These are phyloP conservation scores for Aspergillus glaucus DNA, from an alignment of 2,329 filamentous ascomycete species.

Conservation along the genomic window DNA sequence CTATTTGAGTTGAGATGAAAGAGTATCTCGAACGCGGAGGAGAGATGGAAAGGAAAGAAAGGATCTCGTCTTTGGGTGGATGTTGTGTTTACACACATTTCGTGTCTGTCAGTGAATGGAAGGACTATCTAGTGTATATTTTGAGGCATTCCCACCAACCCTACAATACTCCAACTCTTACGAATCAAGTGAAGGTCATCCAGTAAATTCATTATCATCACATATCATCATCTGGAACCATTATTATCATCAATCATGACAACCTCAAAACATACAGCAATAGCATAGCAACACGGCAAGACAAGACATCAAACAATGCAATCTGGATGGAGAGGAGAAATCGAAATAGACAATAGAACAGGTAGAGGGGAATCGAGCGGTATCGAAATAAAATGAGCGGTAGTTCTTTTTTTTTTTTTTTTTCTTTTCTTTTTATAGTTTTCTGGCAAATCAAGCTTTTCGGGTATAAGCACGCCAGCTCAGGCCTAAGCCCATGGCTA, in stretches of 20 bases:
- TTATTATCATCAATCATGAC: slow-evolving; percentile 10
- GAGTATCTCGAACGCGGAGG: no score
- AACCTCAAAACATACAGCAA: slow-evolving; percentile 2
- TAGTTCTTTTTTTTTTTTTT: slow-evolving; percentile 10
- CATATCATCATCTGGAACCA: slow-evolving; percentile 10
- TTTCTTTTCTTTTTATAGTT: slow-evolving; percentile 4
- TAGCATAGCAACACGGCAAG: slow-evolving; percentile 1
- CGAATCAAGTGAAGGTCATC: not conserved
- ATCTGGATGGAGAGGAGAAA: slow-evolving; percentile 14
- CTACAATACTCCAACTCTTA: no score
- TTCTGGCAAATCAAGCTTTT: slow-evolving; percentile 11
- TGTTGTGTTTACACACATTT: no score
- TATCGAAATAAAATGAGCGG: slow-evolving; percentile 14
- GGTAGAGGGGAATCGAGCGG: slow-evolving; percentile 32
- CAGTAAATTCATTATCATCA: slow-evolving; percentile 13
- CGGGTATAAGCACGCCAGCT: slow-evolving; percentile 19
- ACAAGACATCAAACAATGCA: slow-evolving; percentile 9
- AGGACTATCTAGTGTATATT: no score
- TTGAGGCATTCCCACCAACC: no score
- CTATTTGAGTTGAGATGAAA: no score
- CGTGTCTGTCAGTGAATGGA: no score
- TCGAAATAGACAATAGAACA: slow-evolving; percentile 19
- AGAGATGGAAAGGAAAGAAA: not conserved
- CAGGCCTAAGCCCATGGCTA: slow-evolving; percentile 26
- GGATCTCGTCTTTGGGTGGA: no score